Evolutionary conservation across 305 asterid genomes (phyloP).

Genomic region (Fraxinus latifolia): DNA sequence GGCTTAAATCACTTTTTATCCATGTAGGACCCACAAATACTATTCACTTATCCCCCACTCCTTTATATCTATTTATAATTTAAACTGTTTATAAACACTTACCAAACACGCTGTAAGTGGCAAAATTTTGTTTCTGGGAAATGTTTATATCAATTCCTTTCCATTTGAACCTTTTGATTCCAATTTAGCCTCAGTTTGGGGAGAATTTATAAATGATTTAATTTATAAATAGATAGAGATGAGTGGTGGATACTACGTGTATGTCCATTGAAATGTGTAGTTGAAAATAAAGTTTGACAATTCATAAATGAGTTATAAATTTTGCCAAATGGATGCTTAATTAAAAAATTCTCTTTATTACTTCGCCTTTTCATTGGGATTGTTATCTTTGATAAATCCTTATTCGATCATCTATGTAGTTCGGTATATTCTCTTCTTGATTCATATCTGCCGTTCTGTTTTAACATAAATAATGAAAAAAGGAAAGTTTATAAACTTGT

Average conservation of each 20-base stretch:
- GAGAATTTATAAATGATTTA: not conserved
- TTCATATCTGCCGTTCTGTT: not conserved
- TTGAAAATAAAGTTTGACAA: not conserved
- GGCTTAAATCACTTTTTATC: not conserved
- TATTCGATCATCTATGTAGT: not conserved
- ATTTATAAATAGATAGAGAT: not conserved
- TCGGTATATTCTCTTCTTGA: not conserved
- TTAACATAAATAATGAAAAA: not conserved
- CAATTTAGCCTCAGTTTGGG: not conserved
- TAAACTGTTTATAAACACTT: not conserved
- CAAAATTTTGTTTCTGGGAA: not conserved
- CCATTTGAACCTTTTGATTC: not conserved
- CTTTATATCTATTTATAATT: not conserved
- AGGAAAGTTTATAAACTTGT: not conserved
- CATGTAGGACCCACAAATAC: not conserved
- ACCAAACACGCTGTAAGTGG: not conserved
- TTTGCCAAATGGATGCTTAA: not conserved
- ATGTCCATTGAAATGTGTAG: not conserved
- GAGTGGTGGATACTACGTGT: not conserved
- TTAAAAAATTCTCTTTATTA: not conserved
- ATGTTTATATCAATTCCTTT: not conserved
- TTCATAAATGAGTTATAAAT: not conserved
- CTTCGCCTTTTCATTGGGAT: not conserved
- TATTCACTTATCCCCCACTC: not conserved
- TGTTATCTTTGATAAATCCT: not conserved